phyloP scores from a whole-genome alignment of 495 filamentous ascomycete species.

The Aspergillus kassunensis region DNA sequence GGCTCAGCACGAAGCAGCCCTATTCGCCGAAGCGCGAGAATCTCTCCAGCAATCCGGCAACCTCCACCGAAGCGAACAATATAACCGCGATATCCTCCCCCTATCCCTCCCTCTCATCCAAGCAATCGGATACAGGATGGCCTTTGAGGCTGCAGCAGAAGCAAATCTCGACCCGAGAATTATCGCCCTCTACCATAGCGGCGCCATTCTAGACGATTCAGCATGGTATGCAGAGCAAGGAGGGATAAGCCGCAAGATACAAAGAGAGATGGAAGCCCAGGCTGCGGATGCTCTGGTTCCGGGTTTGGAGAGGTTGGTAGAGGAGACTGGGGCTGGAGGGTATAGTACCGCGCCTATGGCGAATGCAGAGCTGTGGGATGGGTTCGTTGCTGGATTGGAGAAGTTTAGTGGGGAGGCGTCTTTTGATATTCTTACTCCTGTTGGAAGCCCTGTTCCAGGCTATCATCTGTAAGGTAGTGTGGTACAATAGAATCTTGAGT shows the following conservation, averaged over 20 bases:
- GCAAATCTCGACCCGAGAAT: constrained; percentile 17
- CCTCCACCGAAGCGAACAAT: constrained; percentile 23
- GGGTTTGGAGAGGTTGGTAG: constrained; percentile 11
- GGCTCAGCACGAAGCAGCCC: constrained; percentile 28
- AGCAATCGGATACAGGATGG: constrained; percentile 33
- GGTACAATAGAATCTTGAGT: too few species aligned
- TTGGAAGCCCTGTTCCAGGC: not conserved
- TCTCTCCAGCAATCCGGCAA: constrained; percentile 5
- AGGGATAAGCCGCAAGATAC: constrained; percentile 9
- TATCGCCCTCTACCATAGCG: constrained; percentile 25
- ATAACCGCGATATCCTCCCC: constrained; percentile 30
- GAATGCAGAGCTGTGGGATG: constrained; percentile 3
- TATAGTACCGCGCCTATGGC: constrained; percentile 21
- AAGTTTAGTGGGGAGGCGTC: not conserved
- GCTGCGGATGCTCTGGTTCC: constrained; percentile 20
- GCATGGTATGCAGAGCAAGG: constrained; percentile 30
- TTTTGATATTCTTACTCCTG: not conserved
- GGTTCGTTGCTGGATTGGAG: not conserved
- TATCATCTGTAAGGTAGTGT: too few species aligned
- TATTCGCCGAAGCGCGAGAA: constrained; percentile 26
- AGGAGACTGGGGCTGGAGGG: constrained; percentile 4
- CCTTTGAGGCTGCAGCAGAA: constrained; percentile 23
- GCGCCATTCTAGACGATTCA: constrained; percentile 24
- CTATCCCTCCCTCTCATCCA: constrained; percentile 25
- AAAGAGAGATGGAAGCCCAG: constrained; percentile 16